These are phyloP conservation scores for Arabidopsis thaliana DNA, from an alignment of 345 rosid genomes.

Conservation along the genomic window TAIR10.1 NC_003076.8:3326001-3326500, in stretches of 20 bases:
- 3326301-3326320: constrained; percentile 42
- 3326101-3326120: constrained; percentile 36
- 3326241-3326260: constrained; percentile 54
- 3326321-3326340: constrained; percentile 50
- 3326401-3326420: constrained; percentile 49
- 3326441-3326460: constrained; percentile 51
- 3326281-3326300: constrained; percentile 49
- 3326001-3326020: constrained; percentile 46
- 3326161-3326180: constrained; percentile 46
- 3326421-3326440: constrained; percentile 29
- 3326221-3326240: constrained; percentile 51
- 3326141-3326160: constrained; percentile 15
- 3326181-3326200: constrained; percentile 53
- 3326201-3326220: constrained; percentile 25
- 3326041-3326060: constrained; percentile 26
- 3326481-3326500: constrained; percentile 48
- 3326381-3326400: constrained; percentile 41
- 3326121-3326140: constrained; percentile 18
- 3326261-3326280: constrained; percentile 52
- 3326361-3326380: constrained; percentile 46
- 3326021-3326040: constrained; percentile 29
- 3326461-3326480: constrained; percentile 35
- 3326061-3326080: constrained; percentile 16
- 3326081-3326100: constrained; percentile 28
- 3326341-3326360: constrained; percentile 52